These are phyloP conservation scores for Dendrocalamus sinicus DNA, from an alignment of 176 grass and related monocot species.

Conservation along the genomic window DNA sequence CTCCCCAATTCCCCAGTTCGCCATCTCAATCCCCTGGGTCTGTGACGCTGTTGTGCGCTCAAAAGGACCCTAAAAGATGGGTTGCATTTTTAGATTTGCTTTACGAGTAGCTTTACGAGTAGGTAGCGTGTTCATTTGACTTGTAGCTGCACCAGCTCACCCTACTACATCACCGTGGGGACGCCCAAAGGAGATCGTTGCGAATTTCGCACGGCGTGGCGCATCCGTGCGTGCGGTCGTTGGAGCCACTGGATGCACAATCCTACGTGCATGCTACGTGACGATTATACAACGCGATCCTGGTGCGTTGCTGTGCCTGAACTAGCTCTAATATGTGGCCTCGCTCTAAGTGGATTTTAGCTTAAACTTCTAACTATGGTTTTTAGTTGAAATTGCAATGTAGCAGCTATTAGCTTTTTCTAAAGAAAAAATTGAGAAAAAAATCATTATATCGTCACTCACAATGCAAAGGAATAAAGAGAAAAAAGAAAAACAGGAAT, in stretches of 20 bases:
- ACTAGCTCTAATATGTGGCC: not conserved
- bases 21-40: too few species aligned
- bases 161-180: slow-evolving; percentile 31
- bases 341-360: too few species aligned
- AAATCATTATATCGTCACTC: too few species aligned
- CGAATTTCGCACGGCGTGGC: not conserved
- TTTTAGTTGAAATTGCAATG: too few species aligned
- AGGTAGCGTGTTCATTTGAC: slow-evolving; percentile 29
- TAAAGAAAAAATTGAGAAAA: too few species aligned
- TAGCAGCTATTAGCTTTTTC: too few species aligned
- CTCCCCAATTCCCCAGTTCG: too few species aligned
- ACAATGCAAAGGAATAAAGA: too few species aligned
- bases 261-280: not conserved
- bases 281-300: not conserved
- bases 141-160: not conserved
- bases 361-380: too few species aligned
- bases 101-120: slow-evolving; percentile 43
- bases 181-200: slow-evolving; percentile 2
- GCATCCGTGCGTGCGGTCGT: not conserved
- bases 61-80: slow-evolving; percentile 53
- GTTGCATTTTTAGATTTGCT: slow-evolving; percentile 45
- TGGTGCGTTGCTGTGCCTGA: not conserved
- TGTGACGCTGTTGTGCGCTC: not conserved
- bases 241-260: slow-evolving; percentile 8
- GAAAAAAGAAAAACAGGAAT: too few species aligned